Evolutionary conservation across 1,284 basidiomycete species (phyloP).

Genomic region (Flammula alnicola): DNA sequence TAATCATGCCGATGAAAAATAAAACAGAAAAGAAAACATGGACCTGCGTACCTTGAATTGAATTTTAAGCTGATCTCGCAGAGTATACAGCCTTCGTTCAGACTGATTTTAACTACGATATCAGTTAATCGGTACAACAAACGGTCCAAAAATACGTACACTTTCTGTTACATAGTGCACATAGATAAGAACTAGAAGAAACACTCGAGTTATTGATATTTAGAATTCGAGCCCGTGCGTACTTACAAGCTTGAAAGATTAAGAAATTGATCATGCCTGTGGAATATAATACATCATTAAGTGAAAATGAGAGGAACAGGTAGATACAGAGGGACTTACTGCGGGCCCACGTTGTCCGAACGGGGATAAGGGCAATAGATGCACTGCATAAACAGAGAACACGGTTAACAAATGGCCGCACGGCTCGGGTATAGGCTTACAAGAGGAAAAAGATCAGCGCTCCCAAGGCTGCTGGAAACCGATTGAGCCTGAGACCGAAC

Average conservation of each 20-base stretch:
- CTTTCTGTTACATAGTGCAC: slow-evolving; percentile 55
- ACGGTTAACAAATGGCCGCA: background rate
- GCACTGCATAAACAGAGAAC: slow-evolving; percentile 41
- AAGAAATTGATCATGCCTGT: slow-evolving; percentile 69
- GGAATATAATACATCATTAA: slow-evolving; percentile 9
- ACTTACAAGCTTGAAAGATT: slow-evolving; percentile 65
- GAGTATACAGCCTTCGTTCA: slow-evolving; percentile 46
- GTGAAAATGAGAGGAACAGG: background rate
- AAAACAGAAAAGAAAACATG: background rate
- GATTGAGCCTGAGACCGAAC: slow-evolving; percentile 74
- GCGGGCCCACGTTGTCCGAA: slow-evolving; percentile 52
- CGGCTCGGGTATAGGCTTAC: slow-evolving; percentile 41
- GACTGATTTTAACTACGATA: slow-evolving; percentile 33
- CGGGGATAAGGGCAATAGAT: slow-evolving; percentile 58
- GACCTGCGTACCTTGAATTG: slow-evolving; percentile 51
- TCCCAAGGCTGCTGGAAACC: slow-evolving; percentile 68
- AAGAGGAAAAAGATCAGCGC: slow-evolving; percentile 62
- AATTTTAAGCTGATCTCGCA: slow-evolving; percentile 67
- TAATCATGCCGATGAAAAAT: slow-evolving; percentile 1
- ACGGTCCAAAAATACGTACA: slow-evolving; percentile 30
- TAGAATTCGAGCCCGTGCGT: background rate
- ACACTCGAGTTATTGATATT: slow-evolving; percentile 2
- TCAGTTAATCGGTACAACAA: background rate
- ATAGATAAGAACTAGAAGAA: slow-evolving; percentile 56
- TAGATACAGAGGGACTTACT: slow-evolving; percentile 59